phyloP scores from a whole-genome alignment of 1,284 basidiomycete species.

The Cryptococcus sp. region DNA sequence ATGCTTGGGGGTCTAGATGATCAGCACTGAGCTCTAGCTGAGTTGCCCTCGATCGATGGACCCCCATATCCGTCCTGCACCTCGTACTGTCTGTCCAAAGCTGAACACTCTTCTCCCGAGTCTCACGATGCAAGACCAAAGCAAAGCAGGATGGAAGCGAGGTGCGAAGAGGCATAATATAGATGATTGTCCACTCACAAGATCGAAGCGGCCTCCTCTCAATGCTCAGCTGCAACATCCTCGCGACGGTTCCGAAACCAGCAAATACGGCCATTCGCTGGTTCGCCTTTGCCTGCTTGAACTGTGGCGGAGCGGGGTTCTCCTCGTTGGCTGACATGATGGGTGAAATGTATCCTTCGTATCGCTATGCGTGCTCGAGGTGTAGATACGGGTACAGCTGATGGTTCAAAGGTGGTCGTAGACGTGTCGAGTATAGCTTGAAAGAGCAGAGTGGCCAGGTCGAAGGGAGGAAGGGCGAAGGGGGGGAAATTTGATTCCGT shows the following conservation, averaged over 20 bases:
- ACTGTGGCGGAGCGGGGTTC: neutral
- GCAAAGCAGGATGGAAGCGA: too few species aligned
- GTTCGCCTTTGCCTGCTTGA: neutral
- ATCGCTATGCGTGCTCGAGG: too few species aligned
- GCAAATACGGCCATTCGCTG: neutral
- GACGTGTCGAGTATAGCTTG: neutral
- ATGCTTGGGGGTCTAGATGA: constrained; percentile 32
- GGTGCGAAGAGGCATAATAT: too few species aligned
- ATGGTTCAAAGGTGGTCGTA: neutral
- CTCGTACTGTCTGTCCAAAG: too few species aligned
- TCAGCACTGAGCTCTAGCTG: too few species aligned
- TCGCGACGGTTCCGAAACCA: neutral
- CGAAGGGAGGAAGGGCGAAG: neutral
- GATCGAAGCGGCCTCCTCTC: neutral
- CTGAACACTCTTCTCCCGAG: too few species aligned
- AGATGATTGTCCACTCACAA: too few species aligned
- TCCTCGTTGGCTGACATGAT: neutral
- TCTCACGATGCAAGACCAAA: too few species aligned
- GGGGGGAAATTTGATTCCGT: constrained; percentile 4
- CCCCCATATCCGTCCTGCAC: too few species aligned
- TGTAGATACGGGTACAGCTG: too few species aligned
- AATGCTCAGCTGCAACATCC: constrained; percentile 1
- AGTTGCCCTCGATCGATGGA: too few species aligned
- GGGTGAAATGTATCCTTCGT: too few species aligned
- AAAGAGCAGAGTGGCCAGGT: neutral